Evolutionary conservation across 2,329 filamentous ascomycete species (phyloP), one percentile per base, ranked within the genome.

Genomic region (Pseudogymnoascus sp.): DNA sequence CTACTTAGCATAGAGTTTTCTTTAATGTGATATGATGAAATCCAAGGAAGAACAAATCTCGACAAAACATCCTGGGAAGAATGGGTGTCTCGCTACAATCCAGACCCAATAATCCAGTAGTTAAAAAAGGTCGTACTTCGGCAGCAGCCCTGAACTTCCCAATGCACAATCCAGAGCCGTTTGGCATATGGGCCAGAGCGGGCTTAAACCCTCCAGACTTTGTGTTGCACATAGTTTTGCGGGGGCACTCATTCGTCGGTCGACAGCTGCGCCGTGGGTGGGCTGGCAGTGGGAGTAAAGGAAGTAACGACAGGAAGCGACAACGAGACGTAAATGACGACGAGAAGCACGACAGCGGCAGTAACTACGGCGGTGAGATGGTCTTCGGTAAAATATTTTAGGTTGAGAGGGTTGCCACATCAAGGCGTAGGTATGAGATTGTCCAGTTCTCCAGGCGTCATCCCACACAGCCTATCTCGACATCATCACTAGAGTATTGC

Each of bases 1-100:
- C 29, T 55, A 55, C 48, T 21, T 55, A 55, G 48, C 48, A 55
- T 55, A 55, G 48, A 55, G n/a, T 12, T 55, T 55, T 55, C 48
- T 35, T 55, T 21, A 55, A 55, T 55, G 48, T 55, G 48, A 55
- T 55, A 55, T 55, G 48, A 55, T 33, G 29, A 55, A 3, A 33
- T 55, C 12, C 44, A 55, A 6, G 2, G 12, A 31, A 10, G 25
- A 10, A 25, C 21, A 21, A 21, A 21, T 21, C 21, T 21, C 21
- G 21, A 21, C 21, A 3, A 21, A 21, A 3, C 13, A 48, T 29
- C 21, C 25, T 29, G 12, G 42, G 21, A 25, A 21, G 15, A 21
- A 42, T 15, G 15, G 21, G 15, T 17, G 15, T 21, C 38, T 21
- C 15, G 5, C 10, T 10, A 10, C 38, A 13, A 4, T 10, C 17